A percentile compares a stretch with the other conserved stretches of the same genome.
phyloP scores from a whole-genome alignment of 257 asterid genomes.

The Solanum piurae region DNA sequence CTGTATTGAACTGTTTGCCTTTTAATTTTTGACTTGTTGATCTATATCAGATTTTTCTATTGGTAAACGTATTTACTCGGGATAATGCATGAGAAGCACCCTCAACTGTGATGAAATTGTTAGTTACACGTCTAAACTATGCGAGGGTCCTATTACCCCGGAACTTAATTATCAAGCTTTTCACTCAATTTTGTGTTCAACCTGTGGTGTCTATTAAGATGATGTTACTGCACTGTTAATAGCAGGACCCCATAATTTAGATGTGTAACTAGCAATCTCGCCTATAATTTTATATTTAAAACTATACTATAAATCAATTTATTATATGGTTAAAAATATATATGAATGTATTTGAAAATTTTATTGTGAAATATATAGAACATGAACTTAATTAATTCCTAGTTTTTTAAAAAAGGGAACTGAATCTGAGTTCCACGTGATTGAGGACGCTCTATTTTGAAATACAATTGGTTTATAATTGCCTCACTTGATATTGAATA shows the following conservation, averaged over 20 bases:
- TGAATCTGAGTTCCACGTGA: neutral
- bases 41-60: neutral
- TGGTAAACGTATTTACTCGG: neutral
- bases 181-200: neutral
- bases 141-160: neutral
- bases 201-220: neutral
- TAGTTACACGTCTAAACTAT: neutral
- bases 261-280: too few relatives aligned
- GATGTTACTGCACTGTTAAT: neutral
- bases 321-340: neutral
- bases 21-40: neutral
- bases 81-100: neutral
- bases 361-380: neutral
- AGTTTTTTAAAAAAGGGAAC: neutral
- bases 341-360: neutral
- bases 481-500: neutral
- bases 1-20: neutral
- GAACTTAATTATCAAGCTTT: neutral
- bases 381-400: neutral
- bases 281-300: neutral
- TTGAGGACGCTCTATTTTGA: neutral
- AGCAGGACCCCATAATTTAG: neutral
- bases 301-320: neutral
- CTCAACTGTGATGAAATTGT: neutral
- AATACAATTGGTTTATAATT: neutral